Conservation (phyloP, 1,139 yeast genomes). For the Kurtzmaniella quercitrusa region DNA sequence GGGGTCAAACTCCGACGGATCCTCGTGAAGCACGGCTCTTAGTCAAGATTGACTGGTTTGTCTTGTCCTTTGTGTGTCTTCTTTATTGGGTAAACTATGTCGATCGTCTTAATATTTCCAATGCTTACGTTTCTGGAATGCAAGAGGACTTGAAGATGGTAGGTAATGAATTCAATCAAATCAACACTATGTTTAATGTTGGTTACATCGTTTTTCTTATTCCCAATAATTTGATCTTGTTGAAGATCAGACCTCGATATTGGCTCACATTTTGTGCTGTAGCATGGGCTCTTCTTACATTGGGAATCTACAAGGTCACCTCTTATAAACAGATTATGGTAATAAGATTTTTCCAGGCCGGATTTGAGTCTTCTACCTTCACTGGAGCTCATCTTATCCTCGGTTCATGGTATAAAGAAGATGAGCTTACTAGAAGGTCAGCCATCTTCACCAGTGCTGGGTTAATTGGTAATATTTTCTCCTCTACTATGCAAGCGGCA, state of each 20-base stretch:
- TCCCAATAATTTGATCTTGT: conserved; percentile 50
- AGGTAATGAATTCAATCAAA: conserved; percentile 46
- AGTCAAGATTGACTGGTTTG: conserved; percentile 51
- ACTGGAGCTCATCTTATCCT: conserved; percentile 50
- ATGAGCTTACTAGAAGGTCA: conserved; percentile 40
- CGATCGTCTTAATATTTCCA: conserved; percentile 45
- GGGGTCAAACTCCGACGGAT: conserved; percentile 38
- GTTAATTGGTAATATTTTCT: conserved; percentile 46
- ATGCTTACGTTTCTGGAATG: conserved; percentile 64
- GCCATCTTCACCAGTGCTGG: conserved; percentile 32
- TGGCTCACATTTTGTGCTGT: conserved; percentile 53
- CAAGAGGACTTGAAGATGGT: conserved; percentile 46
- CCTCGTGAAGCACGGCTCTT: conserved; percentile 38
- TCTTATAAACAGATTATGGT: conserved; percentile 43
- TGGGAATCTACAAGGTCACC: conserved; percentile 44
- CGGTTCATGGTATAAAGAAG: conserved; percentile 51
- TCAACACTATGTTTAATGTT: conserved; percentile 54
- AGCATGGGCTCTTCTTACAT: conserved; percentile 52
- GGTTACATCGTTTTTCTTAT: conserved; percentile 58
- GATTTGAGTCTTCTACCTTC: conserved; percentile 53
- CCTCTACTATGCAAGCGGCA: conserved; percentile 33
- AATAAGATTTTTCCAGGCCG: conserved; percentile 51
- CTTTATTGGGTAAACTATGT: conserved; percentile 50
- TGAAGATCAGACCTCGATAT: conserved; percentile 49
- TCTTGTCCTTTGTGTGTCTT: conserved; percentile 52